Evolutionary conservation across 2,329 filamentous ascomycete genomes (phyloP).

Genomic region (Thielaviopsis populi): DNA sequence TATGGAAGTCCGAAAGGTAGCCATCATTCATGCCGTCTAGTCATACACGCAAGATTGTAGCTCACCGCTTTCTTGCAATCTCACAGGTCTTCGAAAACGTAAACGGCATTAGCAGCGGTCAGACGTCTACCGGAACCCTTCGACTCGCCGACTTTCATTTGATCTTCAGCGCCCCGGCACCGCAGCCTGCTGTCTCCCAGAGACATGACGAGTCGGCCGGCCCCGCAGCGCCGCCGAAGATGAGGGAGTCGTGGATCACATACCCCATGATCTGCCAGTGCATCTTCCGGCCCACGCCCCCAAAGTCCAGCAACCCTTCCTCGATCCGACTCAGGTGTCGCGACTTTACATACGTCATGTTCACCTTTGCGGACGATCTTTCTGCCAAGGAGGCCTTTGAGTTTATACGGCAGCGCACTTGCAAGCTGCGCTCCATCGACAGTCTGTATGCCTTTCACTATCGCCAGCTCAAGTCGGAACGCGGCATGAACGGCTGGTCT

Average conservation of each 20-base stretch:
- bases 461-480: slow-evolving; percentile 57
- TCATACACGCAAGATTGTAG: slow-evolving; percentile 2
- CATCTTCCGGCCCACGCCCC: slow-evolving; percentile 57
- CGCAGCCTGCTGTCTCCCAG: slow-evolving; percentile 21
- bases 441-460: slow-evolving; percentile 87
- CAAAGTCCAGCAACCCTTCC: slow-evolving; percentile 53
- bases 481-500: slow-evolving; percentile 62
- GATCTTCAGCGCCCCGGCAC: slow-evolving; percentile 34
- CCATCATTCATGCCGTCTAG: not conserved
- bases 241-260: slow-evolving; percentile 74
- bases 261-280: slow-evolving; percentile 84
- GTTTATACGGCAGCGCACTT: slow-evolving; percentile 65
- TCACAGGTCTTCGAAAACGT: slow-evolving; percentile 40
- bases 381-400: slow-evolving; percentile 76
- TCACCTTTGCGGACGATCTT: slow-evolving; percentile 65
- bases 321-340: slow-evolving; percentile 78
- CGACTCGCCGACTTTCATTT: slow-evolving; percentile 50
- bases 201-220: slow-evolving; percentile 19
- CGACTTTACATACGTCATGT: slow-evolving; percentile 86
- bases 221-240: slow-evolving; percentile 22
- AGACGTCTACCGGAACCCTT: slow-evolving; percentile 40
- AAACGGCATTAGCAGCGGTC: slow-evolving; percentile 44
- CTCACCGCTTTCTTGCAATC: slow-evolving; percentile 1
- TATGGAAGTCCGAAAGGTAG: slow-evolving; percentile 16
- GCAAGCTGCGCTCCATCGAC: slow-evolving; percentile 67